Conservation (phyloP, 177 flowering plant genomes). For the Vitis hybrid region DNA sequence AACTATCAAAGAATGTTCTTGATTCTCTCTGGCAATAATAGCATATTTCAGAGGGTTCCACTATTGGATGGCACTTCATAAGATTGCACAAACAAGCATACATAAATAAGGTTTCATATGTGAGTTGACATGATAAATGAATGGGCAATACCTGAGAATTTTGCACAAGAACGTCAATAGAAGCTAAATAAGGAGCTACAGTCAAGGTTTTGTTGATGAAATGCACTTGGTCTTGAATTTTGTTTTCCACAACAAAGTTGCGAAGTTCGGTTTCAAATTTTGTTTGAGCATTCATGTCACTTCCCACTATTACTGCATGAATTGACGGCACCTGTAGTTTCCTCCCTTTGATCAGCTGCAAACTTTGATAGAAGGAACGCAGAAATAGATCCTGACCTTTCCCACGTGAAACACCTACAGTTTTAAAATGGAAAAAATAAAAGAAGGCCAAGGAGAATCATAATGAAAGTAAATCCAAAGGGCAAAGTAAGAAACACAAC, state of each 20-base stretch:
- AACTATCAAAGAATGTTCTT: no score
- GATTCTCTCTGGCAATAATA: no score
- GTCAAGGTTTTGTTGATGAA: conserved; percentile 87
- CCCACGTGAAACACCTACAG: conserved; percentile 97
- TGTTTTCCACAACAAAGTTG: conserved; percentile 59
- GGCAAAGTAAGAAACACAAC: background rate
- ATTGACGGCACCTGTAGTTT: conserved; percentile 75
- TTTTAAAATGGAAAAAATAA: conserved; percentile 9
- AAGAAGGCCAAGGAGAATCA: background rate
- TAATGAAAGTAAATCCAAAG: background rate
- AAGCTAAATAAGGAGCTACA: conserved; percentile 92
- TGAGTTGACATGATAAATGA: background rate
- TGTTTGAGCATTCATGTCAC: conserved; percentile 85
- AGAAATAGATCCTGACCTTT: conserved; percentile 96
- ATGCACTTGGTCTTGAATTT: conserved; percentile 77
- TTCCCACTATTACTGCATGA: conserved; percentile 92
- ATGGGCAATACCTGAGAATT: conserved; percentile 76
- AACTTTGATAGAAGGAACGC: conserved; percentile 69
- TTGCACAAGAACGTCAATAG: conserved; percentile 94
- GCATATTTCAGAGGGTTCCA: no score
- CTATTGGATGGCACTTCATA: no score
- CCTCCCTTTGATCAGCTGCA: conserved; percentile 64
- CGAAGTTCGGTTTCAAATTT: conserved; percentile 86
- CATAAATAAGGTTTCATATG: background rate
- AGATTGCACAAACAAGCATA: no score